A percentile compares a stretch with the other conserved stretches of the same genome.
phyloP scores from a whole-genome alignment of 768 basidiomycete species.

The Epithele typhae region DNA sequence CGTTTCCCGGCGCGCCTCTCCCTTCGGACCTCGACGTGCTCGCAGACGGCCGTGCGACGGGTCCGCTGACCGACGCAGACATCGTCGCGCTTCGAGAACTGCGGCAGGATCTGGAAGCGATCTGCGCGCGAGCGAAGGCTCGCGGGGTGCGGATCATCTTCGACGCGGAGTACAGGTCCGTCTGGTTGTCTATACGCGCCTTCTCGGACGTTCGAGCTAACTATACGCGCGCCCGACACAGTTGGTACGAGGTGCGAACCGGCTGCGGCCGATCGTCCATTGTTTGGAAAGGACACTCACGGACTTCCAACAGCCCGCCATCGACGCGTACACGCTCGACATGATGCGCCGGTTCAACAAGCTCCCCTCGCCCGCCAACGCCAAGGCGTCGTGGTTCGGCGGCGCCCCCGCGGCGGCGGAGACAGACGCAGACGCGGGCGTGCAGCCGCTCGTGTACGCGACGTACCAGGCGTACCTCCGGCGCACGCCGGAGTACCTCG shows the following conservation, averaged over 20 bases:
- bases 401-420: neutral
- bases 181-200: no score
- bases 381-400: conserved; percentile 6
- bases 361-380: conserved; percentile 20
- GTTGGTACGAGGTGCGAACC: conserved; percentile 37
- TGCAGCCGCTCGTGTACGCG: conserved; percentile 73
- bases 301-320: conserved; percentile 50
- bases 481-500: conserved; percentile 69
- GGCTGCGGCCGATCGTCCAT: neutral
- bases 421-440: conserved; percentile 5
- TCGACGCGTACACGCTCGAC: conserved; percentile 74
- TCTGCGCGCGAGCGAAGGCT: conserved; percentile 60
- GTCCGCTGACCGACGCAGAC: conserved; percentile 48
- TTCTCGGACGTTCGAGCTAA: no score
- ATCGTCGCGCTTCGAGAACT: conserved; percentile 57
- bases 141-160: conserved; percentile 68
- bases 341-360: conserved; percentile 78
- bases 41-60: conserved; percentile 15
- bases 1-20: conserved; percentile 68
- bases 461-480: conserved; percentile 90
- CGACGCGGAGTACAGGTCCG: conserved; percentile 80
- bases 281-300: neutral
- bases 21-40: conserved; percentile 57
- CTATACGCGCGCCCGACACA: neutral
- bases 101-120: conserved; percentile 53